phyloP scores from a whole-genome alignment of 139 green algal genomes.

The Volvox africanus region DNA sequence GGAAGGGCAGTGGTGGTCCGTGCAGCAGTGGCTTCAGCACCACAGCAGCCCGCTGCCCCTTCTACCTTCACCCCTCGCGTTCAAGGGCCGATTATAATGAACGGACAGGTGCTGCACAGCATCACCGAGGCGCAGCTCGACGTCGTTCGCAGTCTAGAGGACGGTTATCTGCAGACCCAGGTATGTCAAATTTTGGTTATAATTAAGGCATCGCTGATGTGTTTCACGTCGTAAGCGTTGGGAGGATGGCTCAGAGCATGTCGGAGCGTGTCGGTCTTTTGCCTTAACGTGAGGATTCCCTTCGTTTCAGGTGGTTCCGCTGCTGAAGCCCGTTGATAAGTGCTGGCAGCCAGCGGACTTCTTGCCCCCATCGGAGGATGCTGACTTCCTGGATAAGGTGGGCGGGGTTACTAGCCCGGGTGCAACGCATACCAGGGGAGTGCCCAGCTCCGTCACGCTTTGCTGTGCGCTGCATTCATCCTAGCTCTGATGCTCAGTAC shows the following conservation, averaged over 20 bases:
- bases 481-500: no score
- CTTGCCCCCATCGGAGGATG: conserved; percentile 88
- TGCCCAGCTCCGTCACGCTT: no score
- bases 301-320: conserved; percentile 71
- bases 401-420: not conserved
- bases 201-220: not conserved
- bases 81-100: conserved; percentile 75
- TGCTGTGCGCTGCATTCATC: no score
- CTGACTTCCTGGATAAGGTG: conserved; percentile 95
- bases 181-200: conserved; percentile 38
- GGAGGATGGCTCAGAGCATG: no score
- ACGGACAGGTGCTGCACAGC: conserved; percentile 82
- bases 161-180: conserved; percentile 69
- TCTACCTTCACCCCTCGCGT: not conserved
- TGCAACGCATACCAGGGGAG: no score
- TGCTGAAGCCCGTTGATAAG: conserved; percentile 89
- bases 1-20: not conserved
- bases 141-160: conserved; percentile 72
- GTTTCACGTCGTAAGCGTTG: not conserved
- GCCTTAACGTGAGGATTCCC: no score
- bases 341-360: conserved; percentile 98
- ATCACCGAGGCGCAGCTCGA: conserved; percentile 79
- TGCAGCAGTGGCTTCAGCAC: not conserved
- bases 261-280: no score
- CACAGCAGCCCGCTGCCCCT: not conserved